A percentile compares a stretch with the other conserved stretches of the same genome.
Evolutionary conservation across 73 alveolate genomes (phyloP).

Genomic region (Tetrahymena borealis): DNA sequence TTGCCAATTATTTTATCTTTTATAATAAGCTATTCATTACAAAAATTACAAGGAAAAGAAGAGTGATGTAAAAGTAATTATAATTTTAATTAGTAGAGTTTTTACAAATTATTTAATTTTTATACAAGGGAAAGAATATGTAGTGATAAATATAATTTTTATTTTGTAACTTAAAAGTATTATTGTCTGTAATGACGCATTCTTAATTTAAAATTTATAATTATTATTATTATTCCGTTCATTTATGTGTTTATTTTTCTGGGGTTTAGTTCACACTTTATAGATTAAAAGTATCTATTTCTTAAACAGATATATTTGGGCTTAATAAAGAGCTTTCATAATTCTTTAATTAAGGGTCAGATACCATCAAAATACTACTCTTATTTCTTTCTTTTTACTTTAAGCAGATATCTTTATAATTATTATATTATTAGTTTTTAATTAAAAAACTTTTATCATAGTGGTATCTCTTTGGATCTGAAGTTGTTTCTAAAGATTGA

Average conservation of each 20-base stretch:
- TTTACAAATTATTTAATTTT: no score
- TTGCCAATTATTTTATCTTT: no score
- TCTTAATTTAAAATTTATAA: no score
- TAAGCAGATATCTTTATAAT: neutral
- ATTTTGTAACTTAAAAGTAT: no score
- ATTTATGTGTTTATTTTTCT: neutral
- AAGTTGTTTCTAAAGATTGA: neutral
- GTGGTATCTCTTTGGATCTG: neutral
- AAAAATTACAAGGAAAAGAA: no score
- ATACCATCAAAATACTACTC: neutral
- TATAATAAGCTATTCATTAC: no score
- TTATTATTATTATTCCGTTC: neutral
- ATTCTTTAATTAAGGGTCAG: neutral
- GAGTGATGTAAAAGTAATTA: no score
- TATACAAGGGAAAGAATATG: no score
- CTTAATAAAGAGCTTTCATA: neutral
- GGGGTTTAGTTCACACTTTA: neutral
- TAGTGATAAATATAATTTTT: no score
- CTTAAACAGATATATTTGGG: neutral
- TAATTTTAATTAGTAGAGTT: no score
- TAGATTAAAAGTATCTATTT: neutral
- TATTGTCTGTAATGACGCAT: no score
- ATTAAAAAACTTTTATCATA: neutral
- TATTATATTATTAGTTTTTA: neutral
- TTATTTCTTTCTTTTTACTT: neutral